Evolutionary conservation across 2,329 filamentous ascomycete species (phyloP).

Genomic region (Sphaceloma murrayae): DNA sequence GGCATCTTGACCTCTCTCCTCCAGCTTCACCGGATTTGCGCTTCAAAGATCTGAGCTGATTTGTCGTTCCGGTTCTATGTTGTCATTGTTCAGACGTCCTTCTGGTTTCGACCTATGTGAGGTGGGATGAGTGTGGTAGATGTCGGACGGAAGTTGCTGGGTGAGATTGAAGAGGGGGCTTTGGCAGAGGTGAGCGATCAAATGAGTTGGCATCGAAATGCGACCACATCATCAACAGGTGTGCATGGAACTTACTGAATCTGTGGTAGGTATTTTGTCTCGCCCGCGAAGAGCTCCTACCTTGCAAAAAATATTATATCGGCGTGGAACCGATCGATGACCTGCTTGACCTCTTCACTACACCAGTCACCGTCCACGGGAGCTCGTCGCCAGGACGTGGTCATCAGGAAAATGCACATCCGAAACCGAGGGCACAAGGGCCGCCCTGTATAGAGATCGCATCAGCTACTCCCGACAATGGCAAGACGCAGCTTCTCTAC

Average conservation of each 20-base stretch:
- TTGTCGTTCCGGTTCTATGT: neutral
- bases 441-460: slow-evolving; percentile 45
- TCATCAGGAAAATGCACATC: neutral
- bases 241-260: too few species aligned
- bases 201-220: neutral
- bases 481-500: slow-evolving; percentile 52
- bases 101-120: neutral
- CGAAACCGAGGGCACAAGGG: slow-evolving; percentile 6
- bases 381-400: neutral
- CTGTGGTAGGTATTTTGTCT: neutral
- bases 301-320: slow-evolving; percentile 31
- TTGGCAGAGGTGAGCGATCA: slow-evolving; percentile 41
- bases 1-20: slow-evolving; percentile 37
- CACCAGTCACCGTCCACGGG: neutral
- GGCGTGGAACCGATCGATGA: slow-evolving; percentile 4
- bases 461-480: slow-evolving; percentile 41
- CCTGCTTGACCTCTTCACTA: neutral
- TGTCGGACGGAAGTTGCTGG: slow-evolving; percentile 46
- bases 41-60: too few species aligned
- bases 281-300: neutral
- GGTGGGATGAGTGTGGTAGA: slow-evolving; percentile 33
- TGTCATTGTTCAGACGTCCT: neutral
- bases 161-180: slow-evolving; percentile 40
- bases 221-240: too few species aligned
- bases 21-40: too few species aligned